Conservation (phyloP, 2,329 filamentous ascomycete genomes). For the Sclerotinia sclerotiorum region DNA sequence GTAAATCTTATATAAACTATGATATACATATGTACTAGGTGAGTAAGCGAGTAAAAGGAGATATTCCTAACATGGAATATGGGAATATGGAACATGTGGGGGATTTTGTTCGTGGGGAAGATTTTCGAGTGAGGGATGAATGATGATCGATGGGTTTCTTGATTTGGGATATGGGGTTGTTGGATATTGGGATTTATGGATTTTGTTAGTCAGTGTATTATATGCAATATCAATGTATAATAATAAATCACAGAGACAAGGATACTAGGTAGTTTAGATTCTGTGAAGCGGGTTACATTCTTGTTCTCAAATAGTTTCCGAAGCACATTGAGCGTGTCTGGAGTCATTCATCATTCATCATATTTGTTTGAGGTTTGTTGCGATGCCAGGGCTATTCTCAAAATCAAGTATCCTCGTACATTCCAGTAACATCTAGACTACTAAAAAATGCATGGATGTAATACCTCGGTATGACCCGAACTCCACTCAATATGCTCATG, state of each 20-base stretch:
- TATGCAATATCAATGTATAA: background rate
- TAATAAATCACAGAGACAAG: background rate
- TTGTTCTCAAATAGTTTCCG: background rate
- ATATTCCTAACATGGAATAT: too few species aligned
- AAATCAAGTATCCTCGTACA: background rate
- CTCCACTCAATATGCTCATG: background rate
- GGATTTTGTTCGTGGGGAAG: background rate
- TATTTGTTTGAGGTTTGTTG: background rate
- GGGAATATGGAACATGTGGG: background rate
- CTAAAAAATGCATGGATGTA: background rate
- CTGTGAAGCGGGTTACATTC: background rate
- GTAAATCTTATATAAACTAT: background rate
- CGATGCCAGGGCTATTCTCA: background rate
- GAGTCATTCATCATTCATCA: background rate
- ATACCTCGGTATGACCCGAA: background rate
- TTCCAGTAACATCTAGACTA: background rate
- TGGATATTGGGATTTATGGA: too few species aligned
- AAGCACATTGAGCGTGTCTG: background rate
- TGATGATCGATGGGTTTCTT: too few species aligned
- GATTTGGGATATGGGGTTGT: background rate
- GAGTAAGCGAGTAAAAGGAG: constrained; percentile 19
- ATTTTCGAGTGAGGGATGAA: background rate
- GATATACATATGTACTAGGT: too few species aligned
- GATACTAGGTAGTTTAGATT: background rate
- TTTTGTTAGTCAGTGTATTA: background rate